Evolutionary conservation across 805 yeast species (phyloP).

Genomic region (Wickerhamiella dianesei): DNA sequence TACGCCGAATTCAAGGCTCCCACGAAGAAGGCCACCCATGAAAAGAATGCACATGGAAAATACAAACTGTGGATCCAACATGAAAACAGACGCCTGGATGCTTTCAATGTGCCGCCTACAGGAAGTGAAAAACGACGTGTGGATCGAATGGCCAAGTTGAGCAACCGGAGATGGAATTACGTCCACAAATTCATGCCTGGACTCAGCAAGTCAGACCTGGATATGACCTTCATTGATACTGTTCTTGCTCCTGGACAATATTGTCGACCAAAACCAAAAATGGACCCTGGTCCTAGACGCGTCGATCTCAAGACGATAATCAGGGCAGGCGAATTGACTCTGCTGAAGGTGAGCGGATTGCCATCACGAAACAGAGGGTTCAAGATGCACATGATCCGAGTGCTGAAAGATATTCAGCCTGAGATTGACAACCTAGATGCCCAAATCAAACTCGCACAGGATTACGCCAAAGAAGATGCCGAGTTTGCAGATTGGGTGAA

Average conservation of each 20-base stretch:
- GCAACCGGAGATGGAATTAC: background rate
- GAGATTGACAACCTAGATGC: conserved; percentile 1
- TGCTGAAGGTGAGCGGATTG: conserved; percentile 15
- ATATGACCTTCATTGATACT: conserved; percentile 9
- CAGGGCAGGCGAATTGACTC: conserved; percentile 11
- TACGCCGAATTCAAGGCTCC: background rate
- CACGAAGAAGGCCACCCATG: background rate
- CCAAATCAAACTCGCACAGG: conserved; percentile 10
- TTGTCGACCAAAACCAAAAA: background rate
- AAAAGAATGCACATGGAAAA: background rate
- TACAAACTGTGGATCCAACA: conserved; percentile 11
- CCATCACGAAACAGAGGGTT: conserved; percentile 11
- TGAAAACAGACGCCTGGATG: conserved; percentile 15
- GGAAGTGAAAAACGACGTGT: conserved; percentile 2
- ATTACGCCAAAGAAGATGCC: conserved; percentile 9
- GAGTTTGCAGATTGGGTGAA: conserved; percentile 7
- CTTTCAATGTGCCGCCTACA: conserved; percentile 13
- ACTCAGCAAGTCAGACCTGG: background rate
- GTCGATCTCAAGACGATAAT: conserved; percentile 10
- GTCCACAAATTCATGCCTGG: background rate
- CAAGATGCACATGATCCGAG: conserved; percentile 7
- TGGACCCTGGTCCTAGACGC: conserved; percentile 7
- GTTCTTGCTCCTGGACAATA: conserved; percentile 13
- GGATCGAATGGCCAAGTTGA: conserved; percentile 6
- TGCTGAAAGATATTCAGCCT: conserved; percentile 4